Base-by-base conservation (phyloP, 805 yeast species). In the Myxozyma vanderwaltii region DNA sequence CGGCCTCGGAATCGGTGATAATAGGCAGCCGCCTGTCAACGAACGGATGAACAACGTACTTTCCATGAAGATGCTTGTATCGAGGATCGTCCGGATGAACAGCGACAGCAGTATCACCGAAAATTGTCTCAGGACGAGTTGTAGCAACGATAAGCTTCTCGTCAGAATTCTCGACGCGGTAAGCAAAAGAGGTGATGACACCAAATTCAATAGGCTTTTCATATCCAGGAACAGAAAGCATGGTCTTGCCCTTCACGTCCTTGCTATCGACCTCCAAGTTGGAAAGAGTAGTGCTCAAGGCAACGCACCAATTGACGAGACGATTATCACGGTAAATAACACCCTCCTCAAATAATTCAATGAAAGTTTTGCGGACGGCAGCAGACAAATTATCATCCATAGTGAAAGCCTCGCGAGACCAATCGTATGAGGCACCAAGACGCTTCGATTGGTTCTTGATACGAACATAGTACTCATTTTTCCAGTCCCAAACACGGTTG, bases 41-140 rank as follows among this genome's bases (percentile, higher is more conserved):
- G 76, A 94, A 88, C 63, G 99, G 98, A 77, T 94, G 98, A 67
- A 83, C 75, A 62, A 88, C 94, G 73, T 79, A 89, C 75, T 91
- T 90, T 63, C 99, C 99, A 72, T 94, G 99, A 71, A 94, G 81
- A 74, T 94, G 99, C 67, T 77, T 87, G 81, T 94, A 94, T 76
- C 99, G 85, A 47, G 85, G 78, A 77, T 94, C 99, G 47, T 91
- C 84, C 59, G 99, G 99, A 75, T 94, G 99, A 56, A 94, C 96
- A 43, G 99, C 99, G 68, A 94, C 88, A 72, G 87, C 99, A 57
- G 97, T 91, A 77, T 94, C 99, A 80, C 99, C 99, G 70, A 94
- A 92, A 67, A 94, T 77, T 60, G 99, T 94, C 79, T 94, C 99
- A 44, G 99, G 99, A 84, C 99, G 92, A 41, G 99, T 94, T 51